Evolutionary conservation across 176 grass and related monocot genomes (phyloP).

Genomic region (Bolboschoenus planiculmis): DNA sequence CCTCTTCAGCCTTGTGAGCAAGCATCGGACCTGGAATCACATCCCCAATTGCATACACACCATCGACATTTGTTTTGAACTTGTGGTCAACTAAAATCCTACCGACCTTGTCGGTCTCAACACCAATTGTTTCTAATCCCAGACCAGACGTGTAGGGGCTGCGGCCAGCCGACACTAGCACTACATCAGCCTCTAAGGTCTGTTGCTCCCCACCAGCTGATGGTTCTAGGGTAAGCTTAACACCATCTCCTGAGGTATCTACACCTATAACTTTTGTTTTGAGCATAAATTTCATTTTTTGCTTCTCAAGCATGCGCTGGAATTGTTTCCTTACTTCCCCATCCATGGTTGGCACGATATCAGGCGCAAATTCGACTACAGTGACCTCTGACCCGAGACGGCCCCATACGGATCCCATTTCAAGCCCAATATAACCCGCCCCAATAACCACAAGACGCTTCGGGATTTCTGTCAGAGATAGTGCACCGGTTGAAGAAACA

Average conservation of each 20-base stretch:
- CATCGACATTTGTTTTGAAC: slow-evolving; percentile 82
- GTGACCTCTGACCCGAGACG: slow-evolving; percentile 89
- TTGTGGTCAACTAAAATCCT: slow-evolving; percentile 79
- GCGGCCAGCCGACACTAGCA: slow-evolving; percentile 86
- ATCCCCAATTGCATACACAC: slow-evolving; percentile 93
- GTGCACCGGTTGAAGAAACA: slow-evolving; percentile 94
- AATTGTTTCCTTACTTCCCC: slow-evolving; percentile 91
- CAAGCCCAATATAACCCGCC: slow-evolving; percentile 93
- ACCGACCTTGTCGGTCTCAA: slow-evolving; percentile 76
- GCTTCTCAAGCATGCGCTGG: slow-evolving; percentile 95
- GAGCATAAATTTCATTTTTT: slow-evolving; percentile 99
- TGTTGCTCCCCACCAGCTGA: slow-evolving; percentile 82
- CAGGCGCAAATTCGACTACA: slow-evolving; percentile 90
- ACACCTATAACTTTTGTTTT: slow-evolving; percentile 88
- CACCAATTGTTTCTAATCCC: slow-evolving; percentile 65
- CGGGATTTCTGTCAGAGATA: slow-evolving; percentile 62
- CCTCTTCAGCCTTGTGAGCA: slow-evolving; percentile 98
- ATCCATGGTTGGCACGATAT: slow-evolving; percentile 97
- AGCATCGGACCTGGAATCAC: slow-evolving; percentile 98
- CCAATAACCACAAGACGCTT: slow-evolving; percentile 96
- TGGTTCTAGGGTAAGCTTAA: slow-evolving; percentile 76
- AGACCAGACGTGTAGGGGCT: slow-evolving; percentile 66
- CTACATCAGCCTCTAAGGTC: slow-evolving; percentile 80
- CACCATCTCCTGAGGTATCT: slow-evolving; percentile 73
- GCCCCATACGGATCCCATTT: slow-evolving; percentile 99